These are phyloP conservation scores for Capsicum rhomboideum DNA, from an alignment of 257 asterid species.

Conservation along the genomic window DNA sequence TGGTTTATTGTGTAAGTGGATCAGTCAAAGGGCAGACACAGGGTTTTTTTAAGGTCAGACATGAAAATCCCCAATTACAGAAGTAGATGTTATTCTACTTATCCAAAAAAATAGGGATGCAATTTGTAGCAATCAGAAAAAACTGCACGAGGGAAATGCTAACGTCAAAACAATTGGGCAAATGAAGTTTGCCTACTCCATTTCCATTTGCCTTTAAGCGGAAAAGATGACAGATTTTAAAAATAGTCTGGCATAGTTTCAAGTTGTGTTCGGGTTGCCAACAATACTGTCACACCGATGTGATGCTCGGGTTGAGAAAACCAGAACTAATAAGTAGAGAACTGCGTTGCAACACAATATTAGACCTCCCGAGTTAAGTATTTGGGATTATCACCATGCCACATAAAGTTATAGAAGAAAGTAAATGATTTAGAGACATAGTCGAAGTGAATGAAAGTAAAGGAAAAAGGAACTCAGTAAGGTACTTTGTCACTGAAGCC, in stretches of 20 bases:
- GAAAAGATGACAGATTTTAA: neutral
- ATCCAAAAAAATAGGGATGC: neutral
- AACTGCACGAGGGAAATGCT: neutral
- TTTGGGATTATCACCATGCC: neutral
- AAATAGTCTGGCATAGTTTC: neutral
- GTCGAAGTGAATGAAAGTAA: neutral
- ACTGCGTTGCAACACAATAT: neutral
- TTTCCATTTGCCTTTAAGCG: neutral
- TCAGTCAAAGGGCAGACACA: neutral
- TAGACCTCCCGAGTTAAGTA: neutral
- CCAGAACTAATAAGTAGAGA: too few relatives aligned
- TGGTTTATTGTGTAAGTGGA: neutral
- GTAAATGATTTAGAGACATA: neutral
- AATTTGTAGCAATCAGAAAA: neutral
- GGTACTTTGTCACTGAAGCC: neutral
- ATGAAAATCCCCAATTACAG: neutral
- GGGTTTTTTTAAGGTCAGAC: neutral
- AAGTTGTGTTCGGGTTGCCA: neutral
- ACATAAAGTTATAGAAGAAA: neutral
- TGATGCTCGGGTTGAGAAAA: neutral
- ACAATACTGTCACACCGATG: neutral
- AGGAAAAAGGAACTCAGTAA: neutral
- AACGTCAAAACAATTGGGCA: neutral
- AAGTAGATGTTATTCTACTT: neutral
- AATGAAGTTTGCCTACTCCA: neutral